Evolutionary conservation across 106 monocot species (phyloP).

Genomic region (Gastrodia elata): DNA sequence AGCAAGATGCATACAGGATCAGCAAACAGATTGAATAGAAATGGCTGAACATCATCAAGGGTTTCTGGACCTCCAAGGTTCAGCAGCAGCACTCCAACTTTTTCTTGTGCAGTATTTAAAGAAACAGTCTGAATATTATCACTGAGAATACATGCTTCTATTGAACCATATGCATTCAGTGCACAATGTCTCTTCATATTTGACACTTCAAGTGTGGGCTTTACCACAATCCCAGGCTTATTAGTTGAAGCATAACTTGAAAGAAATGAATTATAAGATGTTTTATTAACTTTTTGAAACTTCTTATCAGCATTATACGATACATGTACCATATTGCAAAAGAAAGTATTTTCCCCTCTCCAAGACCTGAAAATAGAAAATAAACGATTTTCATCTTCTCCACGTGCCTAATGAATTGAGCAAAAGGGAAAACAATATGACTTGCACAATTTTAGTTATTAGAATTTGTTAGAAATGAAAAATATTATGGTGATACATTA

Average conservation of each 20-base stretch:
- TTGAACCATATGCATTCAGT: conserved; percentile 15
- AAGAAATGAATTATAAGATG: neutral
- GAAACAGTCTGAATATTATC: conserved; percentile 10
- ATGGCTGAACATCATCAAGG: conserved; percentile 86
- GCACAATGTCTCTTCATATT: neutral
- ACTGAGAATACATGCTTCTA: conserved; percentile 20
- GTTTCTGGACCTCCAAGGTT: conserved; percentile 90
- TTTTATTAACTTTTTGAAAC: neutral
- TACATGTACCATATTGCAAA: neutral
- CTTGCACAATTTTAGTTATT: too few relatives aligned
- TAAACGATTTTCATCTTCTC: neutral
- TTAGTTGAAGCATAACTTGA: conserved; percentile 3
- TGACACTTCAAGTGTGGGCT: neutral
- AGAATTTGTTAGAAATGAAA: too few relatives aligned
- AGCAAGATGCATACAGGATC: conserved; percentile 56
- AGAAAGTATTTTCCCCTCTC: neutral
- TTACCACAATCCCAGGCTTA: neutral
- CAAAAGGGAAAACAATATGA: neutral
- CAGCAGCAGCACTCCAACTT: conserved; percentile 61
- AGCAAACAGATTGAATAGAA: conserved; percentile 88
- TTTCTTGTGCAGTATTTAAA: conserved; percentile 22
- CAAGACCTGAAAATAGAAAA: conserved; percentile 11
- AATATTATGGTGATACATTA: neutral
- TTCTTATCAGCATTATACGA: neutral
- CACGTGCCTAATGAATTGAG: neutral